Conservation (phyloP, 2,329 filamentous ascomycete species). For the Penicillium sp. region DNA sequence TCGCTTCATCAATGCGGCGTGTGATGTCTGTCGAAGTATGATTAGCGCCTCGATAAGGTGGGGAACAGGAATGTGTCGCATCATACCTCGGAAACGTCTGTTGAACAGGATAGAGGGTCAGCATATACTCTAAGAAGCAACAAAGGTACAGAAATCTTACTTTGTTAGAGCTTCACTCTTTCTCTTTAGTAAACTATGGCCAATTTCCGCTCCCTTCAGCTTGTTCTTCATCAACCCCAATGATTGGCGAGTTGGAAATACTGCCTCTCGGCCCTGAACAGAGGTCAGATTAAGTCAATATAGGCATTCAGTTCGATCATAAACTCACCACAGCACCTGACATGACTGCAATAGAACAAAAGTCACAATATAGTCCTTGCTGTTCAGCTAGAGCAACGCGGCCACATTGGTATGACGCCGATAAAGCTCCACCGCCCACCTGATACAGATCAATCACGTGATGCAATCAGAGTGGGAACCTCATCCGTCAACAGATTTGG, state of each 20-base stretch:
- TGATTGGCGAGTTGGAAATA: constrained; percentile 97
- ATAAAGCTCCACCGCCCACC: constrained; percentile 29
- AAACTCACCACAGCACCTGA: constrained; percentile 41
- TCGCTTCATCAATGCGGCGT: constrained; percentile 94
- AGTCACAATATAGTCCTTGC: constrained; percentile 26
- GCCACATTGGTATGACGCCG: constrained; percentile 33
- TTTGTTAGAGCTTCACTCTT: constrained; percentile 99
- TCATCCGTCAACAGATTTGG: constrained; percentile 22
- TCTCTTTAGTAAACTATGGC: constrained; percentile 91
- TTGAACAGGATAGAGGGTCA: constrained; percentile 25
- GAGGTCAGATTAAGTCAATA: constrained; percentile 20
- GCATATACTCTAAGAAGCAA: constrained; percentile 2
- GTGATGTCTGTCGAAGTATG: constrained; percentile 70
- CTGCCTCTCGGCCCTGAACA: constrained; percentile 81
- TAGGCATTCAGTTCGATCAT: constrained; percentile 9
- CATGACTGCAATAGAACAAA: constrained; percentile 34
- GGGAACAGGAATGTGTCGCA: constrained; percentile 21
- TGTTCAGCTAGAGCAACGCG: constrained; percentile 15
- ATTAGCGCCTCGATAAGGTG: constrained; percentile 27
- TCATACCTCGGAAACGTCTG: constrained; percentile 82
- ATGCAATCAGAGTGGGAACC: constrained; percentile 18
- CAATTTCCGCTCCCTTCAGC: constrained; percentile 87
- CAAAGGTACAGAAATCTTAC: constrained; percentile 50
- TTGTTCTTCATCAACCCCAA: constrained; percentile 97
- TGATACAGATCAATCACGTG: constrained; percentile 27